Percentiles rank a stretch among this genome's conserved stretches.
These are phyloP conservation scores for Exsudoporus frostii DNA, from an alignment of 768 basidiomycete species.

Conservation along the genomic window DNA sequence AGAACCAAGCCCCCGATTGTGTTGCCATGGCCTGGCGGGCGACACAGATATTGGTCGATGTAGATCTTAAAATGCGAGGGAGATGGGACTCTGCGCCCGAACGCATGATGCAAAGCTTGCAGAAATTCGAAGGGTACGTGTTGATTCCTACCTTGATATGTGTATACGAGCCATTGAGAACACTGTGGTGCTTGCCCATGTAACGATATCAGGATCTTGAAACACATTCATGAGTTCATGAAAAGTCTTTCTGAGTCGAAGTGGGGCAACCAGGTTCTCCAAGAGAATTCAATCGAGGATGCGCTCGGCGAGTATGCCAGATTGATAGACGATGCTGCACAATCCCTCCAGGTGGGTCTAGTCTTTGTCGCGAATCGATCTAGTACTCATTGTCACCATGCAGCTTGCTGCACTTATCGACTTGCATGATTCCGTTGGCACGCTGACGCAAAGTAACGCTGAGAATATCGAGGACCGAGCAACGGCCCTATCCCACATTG, in stretches of 20 bases:
- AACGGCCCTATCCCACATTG: neutral
- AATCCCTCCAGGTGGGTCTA: slow-evolving; percentile 42
- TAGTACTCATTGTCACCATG: neutral
- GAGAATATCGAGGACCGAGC: neutral
- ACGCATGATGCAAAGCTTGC: slow-evolving; percentile 37
- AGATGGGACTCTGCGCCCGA: slow-evolving; percentile 43
- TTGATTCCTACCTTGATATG: neutral
- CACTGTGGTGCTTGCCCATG: neutral
- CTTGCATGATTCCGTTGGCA: slow-evolving; percentile 41
- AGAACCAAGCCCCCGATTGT: slow-evolving; percentile 41
- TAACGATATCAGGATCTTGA: slow-evolving; percentile 33
- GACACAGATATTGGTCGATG: slow-evolving; percentile 40
- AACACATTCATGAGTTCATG: slow-evolving; percentile 40
- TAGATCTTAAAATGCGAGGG: slow-evolving; percentile 46
- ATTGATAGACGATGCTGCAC: slow-evolving; percentile 43
- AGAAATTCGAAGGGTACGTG: slow-evolving; percentile 40
- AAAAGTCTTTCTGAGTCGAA: slow-evolving; percentile 36
- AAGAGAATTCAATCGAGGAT: slow-evolving; percentile 40
- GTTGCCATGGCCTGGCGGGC: slow-evolving; percentile 39
- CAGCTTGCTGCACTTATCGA: slow-evolving; percentile 11
- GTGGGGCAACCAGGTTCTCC: slow-evolving; percentile 41
- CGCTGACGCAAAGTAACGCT: slow-evolving; percentile 8
- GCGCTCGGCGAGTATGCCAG: slow-evolving; percentile 34
- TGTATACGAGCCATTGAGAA: neutral
- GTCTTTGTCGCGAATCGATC: neutral